phyloP scores from a whole-genome alignment of 2,329 filamentous ascomycete species.

The Westerdykella sp. region DNA sequence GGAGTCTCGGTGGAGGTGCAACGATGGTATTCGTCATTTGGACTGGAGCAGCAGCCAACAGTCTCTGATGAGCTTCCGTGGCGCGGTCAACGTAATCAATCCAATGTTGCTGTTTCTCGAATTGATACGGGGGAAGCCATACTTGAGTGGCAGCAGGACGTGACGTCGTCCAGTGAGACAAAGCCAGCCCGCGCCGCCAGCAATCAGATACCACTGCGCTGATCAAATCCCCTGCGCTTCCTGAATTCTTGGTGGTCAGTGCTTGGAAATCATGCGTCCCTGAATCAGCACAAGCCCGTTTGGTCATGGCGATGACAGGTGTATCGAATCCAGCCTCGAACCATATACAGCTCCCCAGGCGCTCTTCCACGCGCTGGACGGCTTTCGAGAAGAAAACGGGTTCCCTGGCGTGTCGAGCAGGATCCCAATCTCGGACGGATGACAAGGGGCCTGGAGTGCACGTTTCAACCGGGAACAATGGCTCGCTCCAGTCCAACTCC shows the following conservation, averaged over 20 bases:
- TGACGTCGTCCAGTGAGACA: conserved; percentile 1
- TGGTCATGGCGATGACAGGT: conserved; percentile 5
- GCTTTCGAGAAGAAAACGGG: conserved; percentile 21
- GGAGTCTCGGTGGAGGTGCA: neutral
- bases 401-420: conserved; percentile 14
- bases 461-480: conserved; percentile 30
- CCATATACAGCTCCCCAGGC: conserved; percentile 18
- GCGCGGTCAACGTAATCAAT: conserved; percentile 3
- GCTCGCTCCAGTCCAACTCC: conserved; percentile 24
- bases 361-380: conserved; percentile 5
- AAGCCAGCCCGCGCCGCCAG: conserved; percentile 1
- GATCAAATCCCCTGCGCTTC: neutral
- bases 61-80: neutral
- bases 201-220: neutral
- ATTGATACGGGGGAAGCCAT: conserved; percentile 27
- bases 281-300: neutral
- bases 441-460: neutral
- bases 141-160: neutral
- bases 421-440: neutral
- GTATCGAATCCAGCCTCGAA: conserved; percentile 30
- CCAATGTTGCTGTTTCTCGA: conserved; percentile 19
- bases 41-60: neutral
- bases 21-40: neutral
- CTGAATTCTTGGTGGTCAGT: neutral
- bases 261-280: conserved; percentile 1